These are phyloP conservation scores for Biscogniauxia marginata DNA, from an alignment of 2,329 filamentous ascomycete genomes.

Conservation along the genomic window DNA sequence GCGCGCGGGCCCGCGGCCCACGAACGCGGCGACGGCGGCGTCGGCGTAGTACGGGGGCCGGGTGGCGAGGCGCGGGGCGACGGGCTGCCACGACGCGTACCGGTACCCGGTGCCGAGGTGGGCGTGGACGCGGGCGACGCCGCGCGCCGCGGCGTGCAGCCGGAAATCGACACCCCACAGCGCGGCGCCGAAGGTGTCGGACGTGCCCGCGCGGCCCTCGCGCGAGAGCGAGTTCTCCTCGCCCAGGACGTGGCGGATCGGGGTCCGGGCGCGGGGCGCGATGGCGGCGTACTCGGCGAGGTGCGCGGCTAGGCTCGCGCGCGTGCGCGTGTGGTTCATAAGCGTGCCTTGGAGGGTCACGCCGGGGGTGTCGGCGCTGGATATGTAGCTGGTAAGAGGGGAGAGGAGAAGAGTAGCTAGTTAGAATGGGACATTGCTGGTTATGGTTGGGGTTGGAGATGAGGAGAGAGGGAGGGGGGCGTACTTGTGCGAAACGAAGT, in stretches of 20 bases:
- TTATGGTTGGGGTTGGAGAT: neutral
- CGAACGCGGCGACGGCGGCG: conserved; percentile 55
- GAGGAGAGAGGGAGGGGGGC: conserved; percentile 14
- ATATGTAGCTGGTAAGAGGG: conserved; percentile 53
- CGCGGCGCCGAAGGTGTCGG: conserved; percentile 64
- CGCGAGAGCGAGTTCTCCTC: conserved; percentile 64
- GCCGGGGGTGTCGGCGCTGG: conserved; percentile 55
- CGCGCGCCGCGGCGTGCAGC: conserved; percentile 54
- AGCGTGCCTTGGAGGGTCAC: conserved; percentile 62
- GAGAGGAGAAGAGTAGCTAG: neutral
- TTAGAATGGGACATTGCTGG: neutral
- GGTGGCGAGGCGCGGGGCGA: conserved; percentile 54
- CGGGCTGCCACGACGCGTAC: conserved; percentile 61
- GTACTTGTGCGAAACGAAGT: conserved; percentile 61
- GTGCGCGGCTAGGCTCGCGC: conserved; percentile 47
- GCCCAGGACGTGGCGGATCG: conserved; percentile 58
- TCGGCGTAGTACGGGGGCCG: conserved; percentile 65
- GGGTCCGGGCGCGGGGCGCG: conserved; percentile 34
- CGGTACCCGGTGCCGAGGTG: conserved; percentile 64
- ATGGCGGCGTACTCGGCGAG: conserved; percentile 46
- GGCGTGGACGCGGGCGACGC: conserved; percentile 60
- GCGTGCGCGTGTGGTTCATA: conserved; percentile 60
- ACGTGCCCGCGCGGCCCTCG: conserved; percentile 59
- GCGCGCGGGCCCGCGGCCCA: conserved; percentile 44
- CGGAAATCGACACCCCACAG: conserved; percentile 65